Evolutionary conservation across 495 filamentous ascomycete genomes (phyloP).

Genomic region (Penicillium soppii): DNA sequence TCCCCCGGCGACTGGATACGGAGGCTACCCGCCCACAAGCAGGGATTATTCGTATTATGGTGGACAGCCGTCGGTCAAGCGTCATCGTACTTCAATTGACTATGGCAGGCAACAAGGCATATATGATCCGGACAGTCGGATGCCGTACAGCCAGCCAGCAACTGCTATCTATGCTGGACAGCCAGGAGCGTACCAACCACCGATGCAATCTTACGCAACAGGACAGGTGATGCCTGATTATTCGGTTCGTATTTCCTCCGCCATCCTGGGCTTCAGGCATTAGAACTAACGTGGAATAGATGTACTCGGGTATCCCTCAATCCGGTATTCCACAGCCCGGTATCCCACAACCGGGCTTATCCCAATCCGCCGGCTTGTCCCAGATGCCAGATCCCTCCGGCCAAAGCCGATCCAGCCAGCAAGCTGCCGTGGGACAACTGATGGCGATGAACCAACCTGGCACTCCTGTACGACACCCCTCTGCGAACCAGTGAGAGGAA

Average conservation of each 20-base stretch:
- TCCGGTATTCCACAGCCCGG: constrained; percentile 29
- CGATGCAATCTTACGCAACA: constrained; percentile 38
- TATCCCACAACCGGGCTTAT: constrained; percentile 28
- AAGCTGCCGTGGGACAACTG: constrained; percentile 42
- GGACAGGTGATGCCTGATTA: constrained; percentile 46
- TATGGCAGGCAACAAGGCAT: constrained; percentile 36
- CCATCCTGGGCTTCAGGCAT: neutral
- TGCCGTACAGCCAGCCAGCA: constrained; percentile 40
- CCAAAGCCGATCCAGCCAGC: constrained; percentile 37
- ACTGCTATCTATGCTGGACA: constrained; percentile 40
- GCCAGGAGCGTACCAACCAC: constrained; percentile 35
- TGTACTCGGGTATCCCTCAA: constrained; percentile 32
- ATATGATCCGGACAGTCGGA: constrained; percentile 41
- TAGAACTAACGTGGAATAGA: constrained; percentile 20
- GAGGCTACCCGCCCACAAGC: constrained; percentile 35
- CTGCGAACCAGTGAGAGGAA: constrained; percentile 25
- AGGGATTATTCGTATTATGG: constrained; percentile 41
- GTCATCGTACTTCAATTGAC: constrained; percentile 46
- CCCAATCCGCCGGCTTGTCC: constrained; percentile 33
- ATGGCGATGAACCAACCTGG: constrained; percentile 43
- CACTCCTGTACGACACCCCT: constrained; percentile 45
- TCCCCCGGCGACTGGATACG: constrained; percentile 27
- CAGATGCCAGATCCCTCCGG: constrained; percentile 41
- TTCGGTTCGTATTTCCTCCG: constrained; percentile 29
- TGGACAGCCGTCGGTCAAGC: constrained; percentile 34